Percentiles rank a stretch among this genome's conserved stretches.
phyloP scores from a whole-genome alignment of 768 basidiomycete genomes.

The Pleurotus citrinopileatus region DNA sequence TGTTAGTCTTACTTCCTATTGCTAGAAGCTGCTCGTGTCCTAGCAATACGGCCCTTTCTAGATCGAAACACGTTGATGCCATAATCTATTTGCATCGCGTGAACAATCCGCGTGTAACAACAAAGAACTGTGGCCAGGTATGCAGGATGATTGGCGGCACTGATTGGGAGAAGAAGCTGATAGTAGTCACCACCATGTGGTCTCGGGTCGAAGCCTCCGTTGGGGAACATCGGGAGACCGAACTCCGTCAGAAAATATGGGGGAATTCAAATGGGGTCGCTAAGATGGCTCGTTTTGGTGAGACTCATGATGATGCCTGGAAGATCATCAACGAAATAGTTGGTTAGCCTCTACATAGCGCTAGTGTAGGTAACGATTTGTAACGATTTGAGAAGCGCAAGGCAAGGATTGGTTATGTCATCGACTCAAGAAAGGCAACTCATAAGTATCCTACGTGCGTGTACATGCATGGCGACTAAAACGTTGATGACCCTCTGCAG shows the following conservation, averaged over 20 bases:
- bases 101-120: constrained; percentile 24
- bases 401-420: too few species aligned
- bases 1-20: too few species aligned
- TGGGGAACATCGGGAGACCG: constrained; percentile 23
- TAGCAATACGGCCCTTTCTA: neutral
- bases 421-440: too few species aligned
- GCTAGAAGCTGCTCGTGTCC: neutral
- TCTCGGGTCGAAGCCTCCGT: neutral
- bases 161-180: constrained; percentile 34
- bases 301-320: constrained; percentile 22
- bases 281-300: constrained; percentile 19
- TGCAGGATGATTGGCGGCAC: constrained; percentile 24
- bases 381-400: neutral
- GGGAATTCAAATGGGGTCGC: constrained; percentile 23
- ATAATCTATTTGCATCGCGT: constrained; percentile 41
- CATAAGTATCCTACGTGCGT: too few species aligned
- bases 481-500: too few species aligned
- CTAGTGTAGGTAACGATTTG: too few species aligned
- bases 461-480: too few species aligned
- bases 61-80: constrained; percentile 19
- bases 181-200: constrained; percentile 46
- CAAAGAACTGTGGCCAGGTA: constrained; percentile 4
- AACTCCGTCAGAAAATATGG: constrained; percentile 29
- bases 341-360: too few species aligned
- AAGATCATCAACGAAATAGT: constrained; percentile 22